Conservation (phyloP, 495 filamentous ascomycete genomes). For the Jackrogersella multiformis region DNA sequence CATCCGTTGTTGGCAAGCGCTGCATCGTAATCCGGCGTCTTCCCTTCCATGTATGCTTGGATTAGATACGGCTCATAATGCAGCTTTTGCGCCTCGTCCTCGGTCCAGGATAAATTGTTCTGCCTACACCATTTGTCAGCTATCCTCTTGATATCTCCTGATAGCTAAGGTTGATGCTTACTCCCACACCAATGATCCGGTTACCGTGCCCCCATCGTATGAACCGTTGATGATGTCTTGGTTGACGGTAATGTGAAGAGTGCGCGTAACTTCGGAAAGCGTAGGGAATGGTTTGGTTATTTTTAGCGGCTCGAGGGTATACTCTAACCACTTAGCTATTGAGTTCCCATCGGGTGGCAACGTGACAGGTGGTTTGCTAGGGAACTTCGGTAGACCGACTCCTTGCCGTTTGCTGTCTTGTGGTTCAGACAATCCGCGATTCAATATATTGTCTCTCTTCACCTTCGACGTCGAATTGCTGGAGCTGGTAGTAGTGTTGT, state of each 20-base stretch:
- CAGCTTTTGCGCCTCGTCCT: constrained; percentile 45
- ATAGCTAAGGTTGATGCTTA: constrained; percentile 20
- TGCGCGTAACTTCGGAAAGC: constrained; percentile 62
- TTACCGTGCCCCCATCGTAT: constrained; percentile 39
- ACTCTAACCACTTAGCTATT: constrained; percentile 61
- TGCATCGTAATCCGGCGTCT: constrained; percentile 53
- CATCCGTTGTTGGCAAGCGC: constrained; percentile 60
- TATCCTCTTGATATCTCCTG: neutral
- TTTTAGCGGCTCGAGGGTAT: constrained; percentile 57
- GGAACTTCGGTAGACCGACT: constrained; percentile 16
- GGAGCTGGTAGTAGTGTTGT: constrained; percentile 41
- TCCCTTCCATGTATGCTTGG: constrained; percentile 60
- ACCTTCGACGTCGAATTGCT: constrained; percentile 1
- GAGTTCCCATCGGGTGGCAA: constrained; percentile 50
- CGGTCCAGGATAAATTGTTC: constrained; percentile 62
- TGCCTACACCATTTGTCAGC: constrained; percentile 48
- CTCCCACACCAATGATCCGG: constrained; percentile 42
- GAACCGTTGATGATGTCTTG: constrained; percentile 55
- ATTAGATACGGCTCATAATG: constrained; percentile 61
- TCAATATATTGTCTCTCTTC: neutral
- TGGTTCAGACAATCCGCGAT: constrained; percentile 1
- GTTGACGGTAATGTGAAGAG: constrained; percentile 56
- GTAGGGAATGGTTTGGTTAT: constrained; percentile 53
- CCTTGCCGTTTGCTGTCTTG: constrained; percentile 7
- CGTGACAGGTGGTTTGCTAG: constrained; percentile 46